Evolutionary conservation across 2,329 filamentous ascomycete species (phyloP).

Genomic region (Aspergillus hortae): DNA sequence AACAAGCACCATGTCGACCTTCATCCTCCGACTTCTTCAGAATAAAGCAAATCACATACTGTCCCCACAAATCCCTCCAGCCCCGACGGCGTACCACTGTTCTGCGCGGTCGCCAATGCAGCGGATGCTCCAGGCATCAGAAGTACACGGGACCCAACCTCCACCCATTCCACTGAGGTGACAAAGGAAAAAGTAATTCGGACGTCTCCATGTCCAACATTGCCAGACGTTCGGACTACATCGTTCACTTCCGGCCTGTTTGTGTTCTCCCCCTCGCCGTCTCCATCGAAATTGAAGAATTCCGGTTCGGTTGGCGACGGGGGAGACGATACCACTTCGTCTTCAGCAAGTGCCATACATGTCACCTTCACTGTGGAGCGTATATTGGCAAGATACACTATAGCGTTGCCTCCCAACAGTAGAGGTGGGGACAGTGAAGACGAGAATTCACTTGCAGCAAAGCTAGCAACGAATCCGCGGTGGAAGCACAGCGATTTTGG

Average conservation of each 20-base stretch:
- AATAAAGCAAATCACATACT: conserved; percentile 31
- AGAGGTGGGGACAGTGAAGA: conserved; percentile 46
- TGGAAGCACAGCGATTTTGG: conserved; percentile 42
- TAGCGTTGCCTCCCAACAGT: conserved; percentile 55
- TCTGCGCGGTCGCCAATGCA: conserved; percentile 46
- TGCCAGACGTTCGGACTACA: conserved; percentile 20
- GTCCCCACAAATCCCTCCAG: conserved; percentile 60
- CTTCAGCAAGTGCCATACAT: conserved; percentile 45
- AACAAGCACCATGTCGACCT: not conserved
- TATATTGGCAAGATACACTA: conserved; percentile 84
- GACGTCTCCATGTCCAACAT: conserved; percentile 28
- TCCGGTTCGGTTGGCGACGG: conserved; percentile 35
- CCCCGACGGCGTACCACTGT: conserved; percentile 48
- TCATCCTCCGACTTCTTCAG: conserved; percentile 42
- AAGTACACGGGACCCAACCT: conserved; percentile 54
- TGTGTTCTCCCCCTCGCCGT: conserved; percentile 18
- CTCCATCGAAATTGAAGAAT: conserved; percentile 44
- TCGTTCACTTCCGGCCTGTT: conserved; percentile 24
- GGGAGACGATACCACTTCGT: conserved; percentile 24
- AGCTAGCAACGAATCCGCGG: conserved; percentile 68
- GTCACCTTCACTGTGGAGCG: conserved; percentile 74
- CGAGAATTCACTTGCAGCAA: conserved; percentile 57
- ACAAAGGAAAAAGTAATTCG: conserved; percentile 56
- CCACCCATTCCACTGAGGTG: conserved; percentile 55
- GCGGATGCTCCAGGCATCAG: conserved; percentile 57